Base-by-base conservation (phyloP, 805 yeast species). In the Candida chilensis region DNA sequence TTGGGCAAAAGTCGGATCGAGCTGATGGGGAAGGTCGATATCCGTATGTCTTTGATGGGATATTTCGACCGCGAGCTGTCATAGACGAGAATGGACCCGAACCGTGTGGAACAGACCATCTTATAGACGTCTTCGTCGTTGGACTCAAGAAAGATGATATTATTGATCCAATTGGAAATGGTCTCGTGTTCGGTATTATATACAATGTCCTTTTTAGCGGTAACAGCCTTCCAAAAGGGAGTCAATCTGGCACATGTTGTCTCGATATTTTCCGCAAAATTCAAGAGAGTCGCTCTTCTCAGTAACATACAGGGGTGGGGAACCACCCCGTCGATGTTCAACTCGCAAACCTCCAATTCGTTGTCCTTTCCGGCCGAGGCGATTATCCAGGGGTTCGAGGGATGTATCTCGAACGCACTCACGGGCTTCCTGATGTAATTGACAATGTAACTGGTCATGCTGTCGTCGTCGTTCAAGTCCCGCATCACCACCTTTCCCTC, bases 381-480 rank as follows among this genome's bases (percentile, higher is more conserved):
- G 15, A 51, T 32, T 6, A 40, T 35, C 14, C 32, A 35, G 10
- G 28, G 31, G 21, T 35, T 28, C 5, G 28, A 24, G n/a, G 35
- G 14, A 16, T 29, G 26, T 13, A 53, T 36, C 17, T 37, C 39
- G 17, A 54, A 30, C 16, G 46, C 38, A 11, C 45, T 35, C 0
- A 56, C 42, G 2, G 57, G 60, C 14, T 38, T 40, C 16, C 44
- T 44, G 14, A 57, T 39, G 22, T 39, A 32, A 32, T 43, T 51
- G 2, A 45, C 49, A 33, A 40, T 42, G 31, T 44, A 53, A 22
- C 52, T 46, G 16, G 42, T 47, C 27, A 50, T 43, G 17, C 50
- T 52, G 37, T 57, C 64, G 33, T 57, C 64, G 32, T 57, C 49
- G 20, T 56, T 43, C 28, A 57, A 39, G 32, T 57, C 64, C 13